Base-by-base conservation (phyloP, 441 rosid genomes). In the Theobroma grandiflorum region DNA sequence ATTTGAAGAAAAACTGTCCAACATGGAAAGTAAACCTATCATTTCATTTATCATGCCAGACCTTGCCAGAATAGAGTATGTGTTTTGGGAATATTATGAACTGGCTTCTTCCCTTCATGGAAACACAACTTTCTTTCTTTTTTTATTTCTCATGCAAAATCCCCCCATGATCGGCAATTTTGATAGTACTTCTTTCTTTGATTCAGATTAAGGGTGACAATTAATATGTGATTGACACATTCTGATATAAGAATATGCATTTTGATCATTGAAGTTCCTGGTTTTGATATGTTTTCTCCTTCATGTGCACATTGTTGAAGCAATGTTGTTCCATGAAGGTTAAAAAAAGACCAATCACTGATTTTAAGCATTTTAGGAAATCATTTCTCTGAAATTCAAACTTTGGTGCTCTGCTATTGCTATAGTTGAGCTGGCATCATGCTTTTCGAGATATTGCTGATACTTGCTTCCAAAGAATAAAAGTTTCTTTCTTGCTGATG, bases 321-420 rank as follows among this genome's bases (percentile, higher is more conserved):
- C 75, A 49, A 47, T 69, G 20, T 22, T 26, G n/a, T 50, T 16
- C 40, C 75, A n/a, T 53, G 64, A 45, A 69, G 22, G 69, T 37
- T 57, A 2, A 7, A 20, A 45, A n/a, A 6, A n/a, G 62, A 57
- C 62, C 33, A 64, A 64, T 37, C 45, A 45, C 22, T 69, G 1
- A 26, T 20, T 67, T 10, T 16, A 66, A 63, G 31, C 47, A 22
- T 26, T 66, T 69, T 15, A 45, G 37, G 8, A 15, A 6, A 12
- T 15, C 69, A 64, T 33, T 7, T 15, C 69, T 64, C 8, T 4
- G 16, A n/a, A 16, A 62, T 35, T 22, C 3, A 61, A 26, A n/a
- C 4, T 22, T 12, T 45, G 55, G 12, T 47, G 74, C 20, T 47
- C 33, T 37, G 33, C 37, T n/a, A n/a, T n/a, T n/a, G n/a, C n/a